phyloP scores from a whole-genome alignment of 441 rosid species.

The Gossypium trilobum region DNA sequence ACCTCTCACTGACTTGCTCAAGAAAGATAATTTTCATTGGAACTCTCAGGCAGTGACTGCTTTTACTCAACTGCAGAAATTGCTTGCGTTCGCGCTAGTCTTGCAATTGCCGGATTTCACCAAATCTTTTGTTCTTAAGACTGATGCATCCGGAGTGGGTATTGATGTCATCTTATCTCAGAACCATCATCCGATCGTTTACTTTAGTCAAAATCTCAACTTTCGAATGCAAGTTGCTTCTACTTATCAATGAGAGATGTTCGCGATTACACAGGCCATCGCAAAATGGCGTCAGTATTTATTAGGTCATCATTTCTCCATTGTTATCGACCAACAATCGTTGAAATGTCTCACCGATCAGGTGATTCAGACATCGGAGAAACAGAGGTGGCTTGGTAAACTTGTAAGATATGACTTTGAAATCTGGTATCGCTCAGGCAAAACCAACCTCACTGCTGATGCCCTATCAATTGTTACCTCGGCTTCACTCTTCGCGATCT shows the following conservation, averaged over 20 bases:
- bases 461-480: background rate
- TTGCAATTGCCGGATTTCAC: background rate
- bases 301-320: background rate
- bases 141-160: background rate
- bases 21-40: background rate
- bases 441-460: background rate
- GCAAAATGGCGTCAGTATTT: background rate
- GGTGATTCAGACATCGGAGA: background rate
- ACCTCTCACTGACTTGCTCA: background rate
- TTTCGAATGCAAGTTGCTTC: background rate
- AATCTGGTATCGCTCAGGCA: background rate
- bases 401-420: background rate
- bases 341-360: background rate
- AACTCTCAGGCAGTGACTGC: background rate
- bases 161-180: background rate
- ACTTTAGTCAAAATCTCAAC: background rate
- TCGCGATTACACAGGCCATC: background rate
- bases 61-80: background rate
- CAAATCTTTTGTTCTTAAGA: background rate
- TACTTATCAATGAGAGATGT: background rate
- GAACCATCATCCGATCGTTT: background rate
- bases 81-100: background rate
- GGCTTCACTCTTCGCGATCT: background rate
- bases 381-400: background rate
- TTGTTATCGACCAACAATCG: background rate